Base-by-base conservation (phyloP, 164 flowering plant species). In the Kingdonia uniflora region DNA sequence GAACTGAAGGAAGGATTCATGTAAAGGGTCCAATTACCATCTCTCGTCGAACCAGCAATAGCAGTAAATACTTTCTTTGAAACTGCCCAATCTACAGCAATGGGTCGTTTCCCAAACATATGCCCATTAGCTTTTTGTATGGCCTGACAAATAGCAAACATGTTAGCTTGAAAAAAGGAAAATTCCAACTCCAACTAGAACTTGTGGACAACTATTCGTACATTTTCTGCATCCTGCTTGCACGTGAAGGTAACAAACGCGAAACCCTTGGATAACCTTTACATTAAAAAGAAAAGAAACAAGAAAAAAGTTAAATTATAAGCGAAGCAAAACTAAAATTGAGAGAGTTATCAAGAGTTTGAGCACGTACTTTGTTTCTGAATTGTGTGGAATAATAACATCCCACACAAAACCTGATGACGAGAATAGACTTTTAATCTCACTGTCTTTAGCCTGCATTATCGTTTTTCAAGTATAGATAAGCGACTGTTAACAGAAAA, bases 61-160 rank as follows among this genome's bases (percentile, higher is more conserved):
- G 75, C 50, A 26, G 74, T 55, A 66, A 79, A 94, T 51, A 81
- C 42, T 50, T 86, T 86, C 72, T 94, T 94, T 26, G 97, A 74
- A 63, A 94, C 76, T 52, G 99, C 95, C 99, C 99, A 94, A 63
- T 94, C 99, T 74, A 88, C 95, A 66, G 99, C 99, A 60, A 94
- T 76, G 5, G 91, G 66, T 61, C 99, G 72, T 60, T 77, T 82
- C 50, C 80, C 76, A 70, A 86, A 65, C 20, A 11, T 68, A 63
- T 80, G 63, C 35, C 97, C 97, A 72, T 94, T 94, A 55, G 82
- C 71, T 64, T 71, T 84, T 71, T 63, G 59, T 52, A 94, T 94
- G 24, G 96, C 99, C 97, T 92, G 79, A 49, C 59, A 50, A 16
- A 14, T 46, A 42, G 43, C 2, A 17, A 35, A 7, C 10, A 56